Percentiles rank a stretch among this genome's conserved stretches.
Evolutionary conservation across 192 early-diverging fungal species (phyloP).

Genomic region (Chytriomyces hyalinus): DNA sequence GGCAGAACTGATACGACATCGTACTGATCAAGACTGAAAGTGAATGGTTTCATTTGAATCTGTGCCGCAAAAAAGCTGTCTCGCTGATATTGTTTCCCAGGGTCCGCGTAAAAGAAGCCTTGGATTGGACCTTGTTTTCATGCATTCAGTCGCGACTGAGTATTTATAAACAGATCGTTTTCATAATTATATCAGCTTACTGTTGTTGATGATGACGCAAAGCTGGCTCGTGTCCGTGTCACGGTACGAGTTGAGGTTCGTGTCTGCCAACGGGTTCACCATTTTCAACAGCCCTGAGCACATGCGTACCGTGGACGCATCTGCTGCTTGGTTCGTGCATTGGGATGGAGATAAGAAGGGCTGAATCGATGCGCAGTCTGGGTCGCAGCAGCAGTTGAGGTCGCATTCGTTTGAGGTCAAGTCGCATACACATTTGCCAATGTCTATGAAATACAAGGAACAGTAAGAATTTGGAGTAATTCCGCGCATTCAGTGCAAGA

Average conservation of each 20-base stretch:
- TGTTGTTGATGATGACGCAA: constrained; percentile 32
- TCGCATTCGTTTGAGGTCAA: constrained; percentile 32
- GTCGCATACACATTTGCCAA: constrained; percentile 26
- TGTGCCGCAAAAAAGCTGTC: constrained; percentile 24
- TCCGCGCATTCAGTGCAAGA: background rate
- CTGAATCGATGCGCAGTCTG: constrained; percentile 23
- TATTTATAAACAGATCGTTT: no score
- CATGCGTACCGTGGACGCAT: background rate
- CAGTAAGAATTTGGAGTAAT: background rate
- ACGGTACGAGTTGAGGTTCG: background rate
- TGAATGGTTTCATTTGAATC: constrained; percentile 23
- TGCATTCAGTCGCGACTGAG: background rate
- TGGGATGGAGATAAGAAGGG: background rate
- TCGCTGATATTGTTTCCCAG: constrained; percentile 14
- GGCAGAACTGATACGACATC: constrained; percentile 9
- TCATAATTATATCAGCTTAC: background rate
- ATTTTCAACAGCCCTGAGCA: constrained; percentile 11
- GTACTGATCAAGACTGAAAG: background rate
- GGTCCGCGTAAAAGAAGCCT: constrained; percentile 32
- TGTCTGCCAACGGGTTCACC: constrained; percentile 18
- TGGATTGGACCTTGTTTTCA: constrained; percentile 23
- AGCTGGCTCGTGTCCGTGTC: constrained; percentile 15
- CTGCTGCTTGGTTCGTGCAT: background rate
- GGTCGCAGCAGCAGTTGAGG: constrained; percentile 38
- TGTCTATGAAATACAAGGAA: background rate